Conservation (phyloP, 1,139 yeast genomes). For the Zygoascus meyerae region DNA sequence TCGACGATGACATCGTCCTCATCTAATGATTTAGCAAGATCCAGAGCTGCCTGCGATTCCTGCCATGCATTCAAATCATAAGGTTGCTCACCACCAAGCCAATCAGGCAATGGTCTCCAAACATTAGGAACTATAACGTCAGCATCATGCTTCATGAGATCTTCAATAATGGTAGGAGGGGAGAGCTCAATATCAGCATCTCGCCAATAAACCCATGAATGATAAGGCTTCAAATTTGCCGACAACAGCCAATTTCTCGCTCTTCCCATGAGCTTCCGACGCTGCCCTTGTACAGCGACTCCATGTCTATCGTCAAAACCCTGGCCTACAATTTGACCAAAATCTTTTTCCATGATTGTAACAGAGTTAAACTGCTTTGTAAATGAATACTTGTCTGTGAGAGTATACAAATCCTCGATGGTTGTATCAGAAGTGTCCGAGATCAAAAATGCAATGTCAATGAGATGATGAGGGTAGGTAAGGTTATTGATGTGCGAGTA, state of each 20-base stretch:
- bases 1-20: slow-evolving; percentile 91
- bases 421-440: slow-evolving; percentile 66
- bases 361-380: slow-evolving; percentile 16
- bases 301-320: slow-evolving; percentile 80
- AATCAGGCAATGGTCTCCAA: slow-evolving; percentile 87
- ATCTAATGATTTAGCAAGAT: slow-evolving; percentile 64
- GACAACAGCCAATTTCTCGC: slow-evolving; percentile 68
- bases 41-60: slow-evolving; percentile 76
- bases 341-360: slow-evolving; percentile 54
- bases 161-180: slow-evolving; percentile 57
- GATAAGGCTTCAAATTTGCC: slow-evolving; percentile 57
- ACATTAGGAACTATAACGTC: slow-evolving; percentile 82
- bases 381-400: slow-evolving; percentile 38
- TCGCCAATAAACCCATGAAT: slow-evolving; percentile 73
- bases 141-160: slow-evolving; percentile 55
- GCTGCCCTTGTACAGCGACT: slow-evolving; percentile 64
- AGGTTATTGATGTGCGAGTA: slow-evolving; percentile 52
- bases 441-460: slow-evolving; percentile 60
- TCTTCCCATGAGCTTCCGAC: slow-evolving; percentile 66
- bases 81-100: slow-evolving; percentile 87
- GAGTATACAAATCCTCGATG: slow-evolving; percentile 43
- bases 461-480: slow-evolving; percentile 58
- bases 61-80: slow-evolving; percentile 91
- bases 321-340: slow-evolving; percentile 65
- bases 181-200: slow-evolving; percentile 64